Conservation (phyloP, 2,329 filamentous ascomycete genomes). For the Daldinia sp. region DNA sequence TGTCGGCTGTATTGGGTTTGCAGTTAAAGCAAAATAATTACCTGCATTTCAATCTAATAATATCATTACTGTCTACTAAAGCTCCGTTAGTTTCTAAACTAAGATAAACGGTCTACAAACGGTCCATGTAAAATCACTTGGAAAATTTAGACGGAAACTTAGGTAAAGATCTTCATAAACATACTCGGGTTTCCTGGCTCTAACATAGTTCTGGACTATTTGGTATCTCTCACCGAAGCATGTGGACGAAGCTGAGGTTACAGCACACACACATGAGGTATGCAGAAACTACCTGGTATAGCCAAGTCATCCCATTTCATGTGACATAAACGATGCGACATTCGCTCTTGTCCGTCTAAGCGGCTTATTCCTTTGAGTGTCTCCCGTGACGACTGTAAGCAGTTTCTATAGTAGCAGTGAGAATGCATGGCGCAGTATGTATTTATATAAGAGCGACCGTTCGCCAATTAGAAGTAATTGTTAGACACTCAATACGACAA, state of each 20-base stretch:
- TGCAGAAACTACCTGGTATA: not conserved
- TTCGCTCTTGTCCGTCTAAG: not conserved
- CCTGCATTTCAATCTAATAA: no score
- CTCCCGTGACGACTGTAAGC: not conserved
- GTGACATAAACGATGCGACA: not conserved
- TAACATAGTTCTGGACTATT: not conserved
- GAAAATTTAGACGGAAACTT: not conserved
- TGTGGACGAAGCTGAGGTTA: not conserved
- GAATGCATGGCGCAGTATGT: not conserved
- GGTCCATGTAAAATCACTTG: not conserved
- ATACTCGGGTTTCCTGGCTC: not conserved
- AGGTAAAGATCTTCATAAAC: not conserved
- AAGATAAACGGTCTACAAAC: not conserved
- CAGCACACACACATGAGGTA: not conserved
- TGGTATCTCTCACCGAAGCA: slow-evolving; percentile 1
- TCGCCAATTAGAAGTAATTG: not conserved
- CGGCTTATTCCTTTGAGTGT: not conserved
- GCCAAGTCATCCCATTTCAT: not conserved
- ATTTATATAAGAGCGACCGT: not conserved
- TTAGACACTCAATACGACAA: not conserved
- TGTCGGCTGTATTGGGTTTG: not conserved
- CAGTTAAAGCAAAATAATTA: not conserved
- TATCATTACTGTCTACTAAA: not conserved
- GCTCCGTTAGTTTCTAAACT: not conserved
- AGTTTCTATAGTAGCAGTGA: not conserved